Base-by-base conservation (phyloP, 805 yeast genomes). In the Nakazawaea peltata region DNA sequence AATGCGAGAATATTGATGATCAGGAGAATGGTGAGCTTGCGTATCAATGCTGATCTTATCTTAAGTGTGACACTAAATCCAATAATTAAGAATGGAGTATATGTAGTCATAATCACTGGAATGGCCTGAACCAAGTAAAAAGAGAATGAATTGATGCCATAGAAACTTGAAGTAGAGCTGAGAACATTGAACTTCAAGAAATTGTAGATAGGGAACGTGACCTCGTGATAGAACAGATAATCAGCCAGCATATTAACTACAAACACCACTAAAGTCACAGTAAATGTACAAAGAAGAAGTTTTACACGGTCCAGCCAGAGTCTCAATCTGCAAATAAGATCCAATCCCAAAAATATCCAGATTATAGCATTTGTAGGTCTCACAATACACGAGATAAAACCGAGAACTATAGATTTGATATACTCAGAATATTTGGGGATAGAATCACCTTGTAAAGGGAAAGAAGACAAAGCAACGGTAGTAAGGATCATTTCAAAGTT, bases 101-200 rank as follows among this genome's bases (percentile, higher is more conserved):
- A 77, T 2, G 77, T 71, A 50, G 84, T 69, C 34, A 81, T 53
- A 32, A 88, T 55, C 8, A 90, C 59, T 0, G 98, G 98, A 1
- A 92, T 40, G 6, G 84, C 94, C 57, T 92, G 96, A 5, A 71
- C 53, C 2, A 90, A 25, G 55, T 92, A 92, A 59, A 88, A 92
- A 51, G 81, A 83, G 77, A 86, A 70, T 14, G 94, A 81, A 14
- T 92, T 77, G 0, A 67, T 61, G 0, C 99, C 99, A 56, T 92
- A 92, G 48, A 88, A 87, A 4, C 73, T 64, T 3, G 95, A 80
- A 14, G 85, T 61, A 15, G 83, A 76, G 29, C 75, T 74, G 11
- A 80, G 54, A n/a, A 81, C 69, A 50, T 88, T 88, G 63, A 88
- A 88, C 48, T 79, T 74, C 36, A 84, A 44, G 48, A 88, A 88